Percentiles rank a stretch among this genome's conserved stretches.
phyloP scores from a whole-genome alignment of 2,329 filamentous ascomycete genomes.

The Neofusicoccum umdonicola region DNA sequence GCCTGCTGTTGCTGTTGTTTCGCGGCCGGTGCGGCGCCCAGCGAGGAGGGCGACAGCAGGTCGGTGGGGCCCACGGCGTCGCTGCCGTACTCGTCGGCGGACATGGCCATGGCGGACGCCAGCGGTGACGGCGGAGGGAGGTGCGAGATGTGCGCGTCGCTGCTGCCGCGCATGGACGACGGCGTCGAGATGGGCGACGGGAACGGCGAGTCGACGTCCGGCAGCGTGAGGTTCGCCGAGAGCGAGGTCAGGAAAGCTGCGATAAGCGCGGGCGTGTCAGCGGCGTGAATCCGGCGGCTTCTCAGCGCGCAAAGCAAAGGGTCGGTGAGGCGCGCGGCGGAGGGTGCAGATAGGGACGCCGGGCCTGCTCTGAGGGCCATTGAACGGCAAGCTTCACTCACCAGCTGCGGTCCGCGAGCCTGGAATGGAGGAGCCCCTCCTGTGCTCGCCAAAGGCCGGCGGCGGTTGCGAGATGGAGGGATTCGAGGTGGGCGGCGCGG shows the following conservation, averaged over 20 bases:
- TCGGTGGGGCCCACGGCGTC: constrained; percentile 21
- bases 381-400: constrained; percentile 23
- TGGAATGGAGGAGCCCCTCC: constrained; percentile 24
- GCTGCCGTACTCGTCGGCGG: constrained; percentile 21
- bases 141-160: constrained; percentile 41
- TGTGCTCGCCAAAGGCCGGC: constrained; percentile 16
- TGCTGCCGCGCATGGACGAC: constrained; percentile 50
- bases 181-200: constrained; percentile 65
- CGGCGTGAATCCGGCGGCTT: background rate
- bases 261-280: background rate
- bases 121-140: constrained; percentile 34
- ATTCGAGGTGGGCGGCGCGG: constrained; percentile 1
- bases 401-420: constrained; percentile 39
- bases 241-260: constrained; percentile 81
- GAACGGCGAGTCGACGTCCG: constrained; percentile 50
- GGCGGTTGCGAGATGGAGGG: background rate
- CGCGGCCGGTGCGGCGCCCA: background rate
- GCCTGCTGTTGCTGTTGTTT: background rate
- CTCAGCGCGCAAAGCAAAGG: background rate
- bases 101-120: constrained; percentile 33
- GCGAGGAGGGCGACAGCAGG: constrained; percentile 3
- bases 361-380: background rate
- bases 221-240: constrained; percentile 73
- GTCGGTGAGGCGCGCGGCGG: background rate
- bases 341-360: background rate